Evolutionary conservation across 2,329 filamentous ascomycete species (phyloP).

Genomic region (Hypoxylon sp.): DNA sequence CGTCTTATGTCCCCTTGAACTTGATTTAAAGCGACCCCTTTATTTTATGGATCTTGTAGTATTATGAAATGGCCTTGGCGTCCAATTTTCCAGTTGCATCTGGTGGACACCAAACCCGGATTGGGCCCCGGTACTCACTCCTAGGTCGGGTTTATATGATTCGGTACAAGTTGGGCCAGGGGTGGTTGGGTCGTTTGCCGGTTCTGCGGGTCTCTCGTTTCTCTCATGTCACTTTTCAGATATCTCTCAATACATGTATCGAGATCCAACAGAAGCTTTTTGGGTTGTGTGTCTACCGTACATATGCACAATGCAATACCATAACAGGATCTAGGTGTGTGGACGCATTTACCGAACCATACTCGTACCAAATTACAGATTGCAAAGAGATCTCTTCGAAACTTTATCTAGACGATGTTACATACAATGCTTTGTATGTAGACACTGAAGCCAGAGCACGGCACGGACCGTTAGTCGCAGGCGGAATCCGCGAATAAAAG

Average conservation of each 20-base stretch:
- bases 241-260: slow-evolving; percentile 32
- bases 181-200: slow-evolving; percentile 26
- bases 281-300: slow-evolving; percentile 33
- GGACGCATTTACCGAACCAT: slow-evolving; percentile 19
- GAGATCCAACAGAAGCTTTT: slow-evolving; percentile 29
- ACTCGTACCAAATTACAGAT: slow-evolving; percentile 29
- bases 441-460: slow-evolving; percentile 27
- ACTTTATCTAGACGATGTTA: slow-evolving; percentile 32
- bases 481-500: slow-evolving; percentile 4
- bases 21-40: neutral
- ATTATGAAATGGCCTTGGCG: slow-evolving; percentile 30
- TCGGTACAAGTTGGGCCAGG: slow-evolving; percentile 4
- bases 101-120: slow-evolving; percentile 16
- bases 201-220: slow-evolving; percentile 30
- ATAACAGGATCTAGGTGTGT: slow-evolving; percentile 29
- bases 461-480: slow-evolving; percentile 35
- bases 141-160: slow-evolving; percentile 25
- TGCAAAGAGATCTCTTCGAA: slow-evolving; percentile 32
- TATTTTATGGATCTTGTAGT: slow-evolving; percentile 23
- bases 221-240: slow-evolving; percentile 37
- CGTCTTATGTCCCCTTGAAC: neutral
- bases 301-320: slow-evolving; percentile 39
- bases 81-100: slow-evolving; percentile 18
- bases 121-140: slow-evolving; percentile 28
- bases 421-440: slow-evolving; percentile 9